Base-by-base conservation (phyloP, 805 yeast genomes). In the Helenozyma rhizophorensis region DNA sequence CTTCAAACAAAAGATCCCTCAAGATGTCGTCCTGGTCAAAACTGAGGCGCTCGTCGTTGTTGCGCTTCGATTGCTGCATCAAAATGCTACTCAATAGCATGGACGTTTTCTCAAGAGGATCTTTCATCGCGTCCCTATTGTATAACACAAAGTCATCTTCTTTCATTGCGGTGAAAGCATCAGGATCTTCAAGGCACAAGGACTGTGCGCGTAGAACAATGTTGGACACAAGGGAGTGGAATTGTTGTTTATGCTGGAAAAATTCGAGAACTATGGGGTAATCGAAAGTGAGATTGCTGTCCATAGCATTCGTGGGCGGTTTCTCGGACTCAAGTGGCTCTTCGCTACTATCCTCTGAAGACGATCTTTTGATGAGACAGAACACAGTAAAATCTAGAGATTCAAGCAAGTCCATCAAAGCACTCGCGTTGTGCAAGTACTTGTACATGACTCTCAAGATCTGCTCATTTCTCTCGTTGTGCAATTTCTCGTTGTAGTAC, bases 111-210 rank as follows among this genome's bases (percentile, higher is more conserved):
- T 78, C 80, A 2, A 68, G 62, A 2, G 70, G 69, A 10, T 58
- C 45, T 30, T 57, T 56, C 40, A 65, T 46, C 2, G 57, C 51
- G 9, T 63, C 63, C 17, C 67, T 56, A 34, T 67, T 60, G 30
- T 65, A 65, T 23, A 63, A 63, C 29, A 61, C 42, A 23, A 68
- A 68, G 23, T 80, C 67, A 4, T 63, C 84, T 19, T 78, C 79
- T 36, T 69, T 70, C 59, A 82, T 65, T 0, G 82, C 74, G 31
- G 69, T 67, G 56, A 84, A 84, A 2, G 79, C 80, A 37, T 82
- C 87, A 1, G 93, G 87, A 50, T 84, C 94, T 18, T 71, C 75
- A 9, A 83, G 56, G 0, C 93, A 81, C 9, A 84, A 58, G 9
- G 77, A 66, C 51, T 85, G 95, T 0, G 83, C 70, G 28, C 79